These are phyloP conservation scores for Rhizophagus clarus DNA, from an alignment of 192 early-diverging fungal genomes.

Conservation along the genomic window DNA sequence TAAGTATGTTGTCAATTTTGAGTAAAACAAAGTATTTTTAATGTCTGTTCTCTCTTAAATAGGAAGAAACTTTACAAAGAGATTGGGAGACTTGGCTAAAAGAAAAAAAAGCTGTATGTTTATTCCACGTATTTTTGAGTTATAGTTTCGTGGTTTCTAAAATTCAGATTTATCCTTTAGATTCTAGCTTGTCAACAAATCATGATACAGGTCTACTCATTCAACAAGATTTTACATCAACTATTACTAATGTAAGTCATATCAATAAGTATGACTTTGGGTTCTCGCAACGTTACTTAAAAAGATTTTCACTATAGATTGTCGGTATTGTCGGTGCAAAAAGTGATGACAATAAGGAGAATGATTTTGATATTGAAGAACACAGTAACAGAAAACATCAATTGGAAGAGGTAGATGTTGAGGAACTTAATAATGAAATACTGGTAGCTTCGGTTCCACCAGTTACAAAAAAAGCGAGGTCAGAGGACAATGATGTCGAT, in stretches of 20 bases:
- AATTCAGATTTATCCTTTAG: constrained; percentile 31
- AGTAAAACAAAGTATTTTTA: constrained; percentile 30
- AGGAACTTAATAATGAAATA: no score
- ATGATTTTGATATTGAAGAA: constrained; percentile 12
- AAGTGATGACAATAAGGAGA: background rate
- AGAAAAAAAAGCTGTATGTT: constrained; percentile 33
- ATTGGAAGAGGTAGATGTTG: background rate
- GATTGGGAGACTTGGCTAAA: constrained; percentile 33
- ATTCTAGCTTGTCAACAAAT: constrained; percentile 28
- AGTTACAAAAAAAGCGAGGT: no score
- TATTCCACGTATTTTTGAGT: constrained; percentile 21
- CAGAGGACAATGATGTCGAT: no score
- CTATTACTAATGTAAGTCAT: constrained; percentile 13
- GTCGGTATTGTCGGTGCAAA: background rate
- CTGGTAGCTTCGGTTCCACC: no score
- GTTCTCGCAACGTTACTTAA: background rate
- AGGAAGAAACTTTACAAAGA: constrained; percentile 31
- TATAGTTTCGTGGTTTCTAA: constrained; percentile 17
- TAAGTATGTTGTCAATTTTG: constrained; percentile 21
- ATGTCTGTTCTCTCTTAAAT: constrained; percentile 27
- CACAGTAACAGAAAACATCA: constrained; percentile 2
- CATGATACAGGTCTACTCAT: constrained; percentile 1
- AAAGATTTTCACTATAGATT: constrained; percentile 15
- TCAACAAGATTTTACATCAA: constrained; percentile 30
- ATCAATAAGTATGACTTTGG: constrained; percentile 10